These are phyloP conservation scores for Phytophthora pistaciae DNA, from an alignment of 352 stramenopile species.

Conservation along the genomic window DNA sequence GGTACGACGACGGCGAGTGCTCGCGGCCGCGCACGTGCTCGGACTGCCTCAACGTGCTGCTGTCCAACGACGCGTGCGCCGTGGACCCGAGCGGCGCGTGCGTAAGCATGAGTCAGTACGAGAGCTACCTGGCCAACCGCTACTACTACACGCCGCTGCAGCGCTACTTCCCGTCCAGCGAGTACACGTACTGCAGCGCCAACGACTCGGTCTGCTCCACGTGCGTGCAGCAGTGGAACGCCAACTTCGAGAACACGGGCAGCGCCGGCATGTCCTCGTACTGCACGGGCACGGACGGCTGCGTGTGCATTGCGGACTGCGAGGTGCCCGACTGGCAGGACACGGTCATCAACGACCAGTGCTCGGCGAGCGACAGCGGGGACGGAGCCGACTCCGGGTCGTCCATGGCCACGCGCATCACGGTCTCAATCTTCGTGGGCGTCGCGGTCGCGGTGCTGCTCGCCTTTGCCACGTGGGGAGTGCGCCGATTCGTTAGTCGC, in stretches of 20 bases:
- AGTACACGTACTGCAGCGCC: slow-evolving; percentile 51
- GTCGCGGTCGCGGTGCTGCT: slow-evolving; percentile 30
- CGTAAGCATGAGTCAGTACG: slow-evolving; percentile 45
- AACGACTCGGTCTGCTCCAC: slow-evolving; percentile 45
- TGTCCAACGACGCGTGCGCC: slow-evolving; percentile 34
- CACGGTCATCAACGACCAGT: slow-evolving; percentile 38
- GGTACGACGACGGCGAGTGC: slow-evolving; percentile 39
- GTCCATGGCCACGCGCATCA: slow-evolving; percentile 35
- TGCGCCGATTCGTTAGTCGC: slow-evolving; percentile 21
- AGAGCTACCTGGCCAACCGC: slow-evolving; percentile 41
- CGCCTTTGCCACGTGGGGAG: slow-evolving; percentile 35
- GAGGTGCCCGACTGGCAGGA: slow-evolving; percentile 38
- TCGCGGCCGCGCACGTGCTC: slow-evolving; percentile 30
- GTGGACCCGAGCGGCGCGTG: slow-evolving; percentile 45
- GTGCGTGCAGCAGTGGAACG: slow-evolving; percentile 41
- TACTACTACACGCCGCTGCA: slow-evolving; percentile 58
- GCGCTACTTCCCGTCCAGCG: slow-evolving; percentile 50
- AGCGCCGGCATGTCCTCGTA: slow-evolving; percentile 32
- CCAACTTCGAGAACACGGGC: slow-evolving; percentile 34
- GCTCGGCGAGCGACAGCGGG: slow-evolving; percentile 14
- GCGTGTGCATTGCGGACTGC: slow-evolving; percentile 53
- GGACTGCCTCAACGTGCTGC: slow-evolving; percentile 44
- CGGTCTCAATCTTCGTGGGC: slow-evolving; percentile 37
- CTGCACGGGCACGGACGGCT: slow-evolving; percentile 45
- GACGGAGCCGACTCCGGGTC: slow-evolving; percentile 3